phyloP scores from a whole-genome alignment of 257 asterid genomes.

The Solanum bulbocastanum region DNA sequence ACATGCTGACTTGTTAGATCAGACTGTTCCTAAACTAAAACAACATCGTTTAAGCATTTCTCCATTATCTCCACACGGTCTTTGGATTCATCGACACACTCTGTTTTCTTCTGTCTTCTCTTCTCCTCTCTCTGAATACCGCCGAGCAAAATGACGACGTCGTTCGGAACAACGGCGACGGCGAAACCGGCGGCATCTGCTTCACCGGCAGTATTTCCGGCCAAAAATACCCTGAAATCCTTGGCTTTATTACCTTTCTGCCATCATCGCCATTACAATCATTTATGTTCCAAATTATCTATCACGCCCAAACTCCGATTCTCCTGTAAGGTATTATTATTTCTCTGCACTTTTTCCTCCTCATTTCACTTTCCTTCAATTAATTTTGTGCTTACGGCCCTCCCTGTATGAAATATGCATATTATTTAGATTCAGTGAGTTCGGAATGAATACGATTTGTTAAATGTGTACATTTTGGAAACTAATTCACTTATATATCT shows the following conservation, averaged over 20 bases:
- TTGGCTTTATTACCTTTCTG: constrained; percentile 24
- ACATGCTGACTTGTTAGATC: constrained; percentile 16
- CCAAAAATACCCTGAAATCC: constrained; percentile 31
- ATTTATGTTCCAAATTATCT: constrained; percentile 31
- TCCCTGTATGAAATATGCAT: not conserved
- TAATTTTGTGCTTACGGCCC: not conserved
- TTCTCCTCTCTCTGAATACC: constrained; percentile 3
- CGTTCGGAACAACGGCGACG: constrained; percentile 36
- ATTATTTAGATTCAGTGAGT: not conserved
- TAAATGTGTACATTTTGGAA: not conserved
- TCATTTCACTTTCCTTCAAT: not conserved
- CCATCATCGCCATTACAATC: constrained; percentile 23
- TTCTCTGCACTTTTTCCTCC: no score
- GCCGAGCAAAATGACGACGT: constrained; percentile 45
- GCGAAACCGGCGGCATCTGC: constrained; percentile 20
- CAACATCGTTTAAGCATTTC: constrained; percentile 24
- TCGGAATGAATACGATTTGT: not conserved
- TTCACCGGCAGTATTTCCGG: constrained; percentile 30
- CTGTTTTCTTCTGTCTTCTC: not conserved
- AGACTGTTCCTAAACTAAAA: not conserved
- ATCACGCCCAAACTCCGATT: constrained; percentile 52
- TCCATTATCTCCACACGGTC: constrained; percentile 8
- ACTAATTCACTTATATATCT: not conserved
- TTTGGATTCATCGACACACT: constrained; percentile 50
- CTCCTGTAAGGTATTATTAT: constrained; percentile 38